These are phyloP conservation scores for Globisporangium nagaii DNA, from an alignment of 352 stramenopile genomes.

Conservation along the genomic window DNA sequence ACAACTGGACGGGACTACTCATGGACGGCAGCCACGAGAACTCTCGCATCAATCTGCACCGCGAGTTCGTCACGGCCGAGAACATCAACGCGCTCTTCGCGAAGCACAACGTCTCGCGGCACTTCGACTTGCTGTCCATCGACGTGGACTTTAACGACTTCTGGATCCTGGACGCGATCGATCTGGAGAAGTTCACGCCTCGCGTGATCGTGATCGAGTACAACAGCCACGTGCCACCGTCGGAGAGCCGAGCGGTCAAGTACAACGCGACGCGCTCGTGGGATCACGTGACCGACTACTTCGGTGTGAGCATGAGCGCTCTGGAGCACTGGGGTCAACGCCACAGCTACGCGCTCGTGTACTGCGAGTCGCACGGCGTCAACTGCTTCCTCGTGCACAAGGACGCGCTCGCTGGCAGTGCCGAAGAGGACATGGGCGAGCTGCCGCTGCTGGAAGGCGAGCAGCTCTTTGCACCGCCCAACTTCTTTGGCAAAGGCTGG, in stretches of 20 bases:
- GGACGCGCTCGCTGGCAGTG: constrained; percentile 22
- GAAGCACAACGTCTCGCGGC: constrained; percentile 31
- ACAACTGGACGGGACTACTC: constrained; percentile 49
- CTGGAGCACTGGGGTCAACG: constrained; percentile 32
- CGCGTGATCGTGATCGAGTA: constrained; percentile 59
- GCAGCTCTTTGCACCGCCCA: constrained; percentile 43
- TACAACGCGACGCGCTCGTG: constrained; percentile 37
- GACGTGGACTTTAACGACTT: constrained; percentile 80
- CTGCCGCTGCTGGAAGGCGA: constrained; percentile 21
- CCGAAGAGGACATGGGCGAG: constrained; percentile 2
- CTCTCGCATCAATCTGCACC: constrained; percentile 40
- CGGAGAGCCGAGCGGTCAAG: constrained; percentile 36
- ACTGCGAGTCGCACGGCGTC: constrained; percentile 71
- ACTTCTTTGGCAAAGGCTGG: constrained; percentile 63
- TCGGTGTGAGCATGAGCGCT: constrained; percentile 49
- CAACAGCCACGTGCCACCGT: constrained; percentile 49
- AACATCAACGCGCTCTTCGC: constrained; percentile 58
- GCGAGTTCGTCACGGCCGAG: constrained; percentile 51
- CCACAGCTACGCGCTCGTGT: constrained; percentile 64
- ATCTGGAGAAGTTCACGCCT: constrained; percentile 32
- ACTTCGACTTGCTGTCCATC: constrained; percentile 62
- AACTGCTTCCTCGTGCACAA: constrained; percentile 69
- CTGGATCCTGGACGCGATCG: constrained; percentile 55
- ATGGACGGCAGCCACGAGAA: constrained; percentile 53
- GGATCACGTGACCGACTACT: constrained; percentile 49